Evolutionary conservation across 176 grass and related monocot genomes (phyloP).

Genomic region (Rhynchospora pubera): DNA sequence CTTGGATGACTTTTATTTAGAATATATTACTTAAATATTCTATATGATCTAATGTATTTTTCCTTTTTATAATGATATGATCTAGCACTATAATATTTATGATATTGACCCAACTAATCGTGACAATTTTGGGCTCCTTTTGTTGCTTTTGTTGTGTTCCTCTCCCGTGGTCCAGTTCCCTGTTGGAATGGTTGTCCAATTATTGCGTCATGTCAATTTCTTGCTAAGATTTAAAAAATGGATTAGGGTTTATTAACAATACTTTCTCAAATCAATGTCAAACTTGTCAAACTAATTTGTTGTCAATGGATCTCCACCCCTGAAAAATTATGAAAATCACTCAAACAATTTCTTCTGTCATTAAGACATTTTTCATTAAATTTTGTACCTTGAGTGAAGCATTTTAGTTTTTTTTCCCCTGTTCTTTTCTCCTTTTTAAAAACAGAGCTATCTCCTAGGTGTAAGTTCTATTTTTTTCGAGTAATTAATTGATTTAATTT

Average conservation of each 20-base stretch:
- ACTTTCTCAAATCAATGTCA: no score
- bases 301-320: no score
- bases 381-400: slow-evolving; percentile 3
- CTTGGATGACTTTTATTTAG: neutral
- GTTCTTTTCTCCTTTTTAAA: neutral
- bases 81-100: neutral
- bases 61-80: neutral
- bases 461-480: neutral
- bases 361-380: neutral
- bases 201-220: slow-evolving; percentile 7
- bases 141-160: slow-evolving; percentile 6
- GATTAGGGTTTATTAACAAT: no score
- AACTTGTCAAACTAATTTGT: no score
- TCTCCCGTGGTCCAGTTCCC: slow-evolving; percentile 1
- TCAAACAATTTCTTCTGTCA: neutral
- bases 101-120: slow-evolving; percentile 3
- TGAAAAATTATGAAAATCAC: neutral
- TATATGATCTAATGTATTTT: neutral
- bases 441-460: neutral
- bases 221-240: neutral
- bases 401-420: neutral
- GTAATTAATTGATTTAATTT: slow-evolving; percentile 23
- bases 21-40: neutral
- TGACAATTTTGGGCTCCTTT: neutral
- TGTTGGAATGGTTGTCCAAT: slow-evolving; percentile 4